Base-by-base conservation (phyloP, 805 yeast species). In the Candida glaebosa region DNA sequence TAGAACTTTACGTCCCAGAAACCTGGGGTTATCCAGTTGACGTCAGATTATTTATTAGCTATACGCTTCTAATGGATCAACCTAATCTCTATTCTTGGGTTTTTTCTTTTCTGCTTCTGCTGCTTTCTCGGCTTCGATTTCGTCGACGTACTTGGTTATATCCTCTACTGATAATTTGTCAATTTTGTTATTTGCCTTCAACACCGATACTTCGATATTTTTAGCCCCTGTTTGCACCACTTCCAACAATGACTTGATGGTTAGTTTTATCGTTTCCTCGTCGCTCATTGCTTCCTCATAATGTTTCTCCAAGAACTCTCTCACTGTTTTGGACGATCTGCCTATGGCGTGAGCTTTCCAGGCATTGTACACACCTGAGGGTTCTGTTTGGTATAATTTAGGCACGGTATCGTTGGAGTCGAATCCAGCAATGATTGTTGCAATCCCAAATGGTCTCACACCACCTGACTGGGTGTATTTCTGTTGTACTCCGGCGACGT, bases 311-410 rank as follows among this genome's bases (percentile, higher is more conserved):
- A 93, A 76, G 54, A 90, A 87, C 63, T 93, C 99, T 53, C 95
- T 82, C 26, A 93, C 97, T 3, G 98, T 91, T 63, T 93, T 91
- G 48, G 93, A 79, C 47, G 93, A 85, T 58, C 96, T 81, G 44
- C 99, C 99, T 57, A 93, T 93, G 15, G 98, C 89, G 60, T 87
- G 91, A 25, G 98, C 97, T 63, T 90, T 87, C 99, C 99, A 93
- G 2, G 96, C 95, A 37, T 95, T 87, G 61, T 84, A 91, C 50
- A 93, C 91, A 18, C 99, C 99, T 36, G 96, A 86, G 33, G 99
- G 99, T 63, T 93, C 99, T 9, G 99, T 93, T 64, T 87, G 95
- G 67, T 83, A 93, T 50, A 93, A 76, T 60, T 79, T 82, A 34
- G 98, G 97, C 25, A 74, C 77, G 17, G 65, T 66, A 65, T 88